Evolutionary conservation across 192 early-diverging fungal genomes (phyloP).

Genomic region (Mortierella hygrophila): DNA sequence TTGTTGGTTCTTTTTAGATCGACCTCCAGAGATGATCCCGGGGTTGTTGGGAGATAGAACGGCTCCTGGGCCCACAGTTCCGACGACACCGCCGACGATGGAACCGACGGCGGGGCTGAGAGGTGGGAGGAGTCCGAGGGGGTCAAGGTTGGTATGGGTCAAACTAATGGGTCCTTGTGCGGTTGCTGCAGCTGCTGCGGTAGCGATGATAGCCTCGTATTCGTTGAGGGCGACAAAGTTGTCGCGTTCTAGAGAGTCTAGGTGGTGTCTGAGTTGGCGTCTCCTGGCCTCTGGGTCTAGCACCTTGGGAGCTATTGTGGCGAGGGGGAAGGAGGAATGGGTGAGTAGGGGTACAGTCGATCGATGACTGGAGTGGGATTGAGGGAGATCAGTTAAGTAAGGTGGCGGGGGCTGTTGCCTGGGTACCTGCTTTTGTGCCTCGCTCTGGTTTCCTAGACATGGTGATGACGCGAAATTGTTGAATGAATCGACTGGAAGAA

Average conservation of each 20-base stretch:
- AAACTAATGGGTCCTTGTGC: slow-evolving; percentile 46
- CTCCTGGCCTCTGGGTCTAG: slow-evolving; percentile 32
- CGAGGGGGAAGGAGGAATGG: background rate
- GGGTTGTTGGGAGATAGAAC: slow-evolving; percentile 1
- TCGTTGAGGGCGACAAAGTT: slow-evolving; percentile 67
- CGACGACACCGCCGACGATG: slow-evolving; percentile 43
- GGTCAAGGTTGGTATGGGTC: slow-evolving; percentile 47
- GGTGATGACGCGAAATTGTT: background rate
- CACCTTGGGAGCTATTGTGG: slow-evolving; percentile 33
- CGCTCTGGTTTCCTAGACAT: slow-evolving; percentile 55
- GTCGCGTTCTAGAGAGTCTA: slow-evolving; percentile 67
- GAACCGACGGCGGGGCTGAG: slow-evolving; percentile 41
- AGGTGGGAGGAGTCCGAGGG: slow-evolving; percentile 33
- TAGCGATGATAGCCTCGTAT: slow-evolving; percentile 62
- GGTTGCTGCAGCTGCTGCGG: slow-evolving; percentile 55
- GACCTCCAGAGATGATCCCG: slow-evolving; percentile 32
- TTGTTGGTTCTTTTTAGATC: slow-evolving; percentile 28
- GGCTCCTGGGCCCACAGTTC: slow-evolving; percentile 42
- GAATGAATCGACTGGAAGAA: background rate
- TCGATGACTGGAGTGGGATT: background rate
- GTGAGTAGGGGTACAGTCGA: background rate
- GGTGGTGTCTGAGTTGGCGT: slow-evolving; percentile 58
- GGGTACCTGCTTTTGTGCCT: slow-evolving; percentile 30
- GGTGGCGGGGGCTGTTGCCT: background rate
- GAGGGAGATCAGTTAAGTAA: background rate